phyloP scores from a whole-genome alignment of 495 filamentous ascomycete species.

The Aspergillus sclerotiicarbonarius region DNA sequence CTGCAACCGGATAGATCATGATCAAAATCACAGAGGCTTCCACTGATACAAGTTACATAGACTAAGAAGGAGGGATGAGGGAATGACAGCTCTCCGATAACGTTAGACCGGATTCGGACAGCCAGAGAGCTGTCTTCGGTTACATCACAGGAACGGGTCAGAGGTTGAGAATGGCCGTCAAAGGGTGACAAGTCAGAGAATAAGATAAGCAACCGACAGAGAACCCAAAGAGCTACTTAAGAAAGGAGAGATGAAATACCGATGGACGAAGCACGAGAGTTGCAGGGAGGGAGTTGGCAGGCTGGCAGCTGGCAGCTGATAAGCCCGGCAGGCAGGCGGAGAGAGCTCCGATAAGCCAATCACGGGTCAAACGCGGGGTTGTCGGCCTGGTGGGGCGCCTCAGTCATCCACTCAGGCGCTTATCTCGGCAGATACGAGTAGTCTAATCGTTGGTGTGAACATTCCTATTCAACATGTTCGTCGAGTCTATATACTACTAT shows the following conservation, averaged over 20 bases:
- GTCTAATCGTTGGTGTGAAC: background rate
- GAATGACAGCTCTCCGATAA: background rate
- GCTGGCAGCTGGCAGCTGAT: background rate
- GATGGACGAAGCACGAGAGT: too few species aligned
- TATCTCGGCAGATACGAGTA: background rate
- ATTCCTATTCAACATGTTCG: background rate
- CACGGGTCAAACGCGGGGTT: background rate
- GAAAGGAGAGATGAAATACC: too few species aligned
- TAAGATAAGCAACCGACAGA: background rate
- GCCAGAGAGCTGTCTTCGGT: background rate
- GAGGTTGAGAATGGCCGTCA: background rate
- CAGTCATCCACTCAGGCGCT: background rate
- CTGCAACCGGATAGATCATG: background rate
- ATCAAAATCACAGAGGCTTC: background rate
- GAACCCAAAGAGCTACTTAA: too few species aligned
- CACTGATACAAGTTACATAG: background rate
- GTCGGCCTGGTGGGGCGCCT: conserved; percentile 1
- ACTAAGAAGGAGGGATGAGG: background rate
- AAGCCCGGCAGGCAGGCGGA: background rate
- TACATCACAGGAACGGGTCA: background rate
- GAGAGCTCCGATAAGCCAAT: conserved; percentile 3
- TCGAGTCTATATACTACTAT: background rate
- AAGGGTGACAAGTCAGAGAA: background rate
- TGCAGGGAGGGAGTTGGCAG: background rate
- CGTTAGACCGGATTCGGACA: background rate